phyloP scores from a whole-genome alignment of 768 basidiomycete species.

The Termitomyces sp. region DNA sequence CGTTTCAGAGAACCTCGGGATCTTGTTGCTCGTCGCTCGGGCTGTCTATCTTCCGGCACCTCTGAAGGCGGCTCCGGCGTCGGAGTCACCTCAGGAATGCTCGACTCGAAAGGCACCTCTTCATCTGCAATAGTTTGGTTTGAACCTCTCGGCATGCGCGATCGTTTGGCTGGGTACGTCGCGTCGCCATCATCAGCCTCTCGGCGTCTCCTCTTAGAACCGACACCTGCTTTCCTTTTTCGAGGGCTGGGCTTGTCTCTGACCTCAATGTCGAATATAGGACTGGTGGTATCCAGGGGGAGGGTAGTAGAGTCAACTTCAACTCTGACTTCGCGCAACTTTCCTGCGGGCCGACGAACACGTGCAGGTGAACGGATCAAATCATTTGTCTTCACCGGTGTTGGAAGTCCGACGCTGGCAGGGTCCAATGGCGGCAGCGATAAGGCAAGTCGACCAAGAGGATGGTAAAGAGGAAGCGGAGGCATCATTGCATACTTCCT shows the following conservation, averaged over 20 bases:
- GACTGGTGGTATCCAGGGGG: slow-evolving; percentile 20
- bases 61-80: slow-evolving; percentile 26
- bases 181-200: slow-evolving; percentile 59
- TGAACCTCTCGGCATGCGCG: slow-evolving; percentile 45
- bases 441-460: slow-evolving; percentile 53
- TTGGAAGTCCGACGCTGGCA: slow-evolving; percentile 47
- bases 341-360: slow-evolving; percentile 40
- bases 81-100: slow-evolving; percentile 13
- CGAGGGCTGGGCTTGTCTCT: slow-evolving; percentile 45
- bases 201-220: slow-evolving; percentile 51
- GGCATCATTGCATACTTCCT: slow-evolving; percentile 25
- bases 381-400: slow-evolving; percentile 39
- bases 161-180: slow-evolving; percentile 67
- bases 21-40: slow-evolving; percentile 43
- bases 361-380: slow-evolving; percentile 30
- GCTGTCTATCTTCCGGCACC: slow-evolving; percentile 27
- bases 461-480: slow-evolving; percentile 63
- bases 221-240: slow-evolving; percentile 39
- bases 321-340: slow-evolving; percentile 41
- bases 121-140: slow-evolving; percentile 29
- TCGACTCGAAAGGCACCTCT: slow-evolving; percentile 30
- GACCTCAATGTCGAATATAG: slow-evolving; percentile 30
- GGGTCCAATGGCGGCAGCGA: slow-evolving; percentile 64
- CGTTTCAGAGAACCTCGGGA: slow-evolving; percentile 34
- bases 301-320: slow-evolving; percentile 29